phyloP scores from a whole-genome alignment of 1,284 basidiomycete genomes.

The Phellopilus nigrolimitatus region DNA sequence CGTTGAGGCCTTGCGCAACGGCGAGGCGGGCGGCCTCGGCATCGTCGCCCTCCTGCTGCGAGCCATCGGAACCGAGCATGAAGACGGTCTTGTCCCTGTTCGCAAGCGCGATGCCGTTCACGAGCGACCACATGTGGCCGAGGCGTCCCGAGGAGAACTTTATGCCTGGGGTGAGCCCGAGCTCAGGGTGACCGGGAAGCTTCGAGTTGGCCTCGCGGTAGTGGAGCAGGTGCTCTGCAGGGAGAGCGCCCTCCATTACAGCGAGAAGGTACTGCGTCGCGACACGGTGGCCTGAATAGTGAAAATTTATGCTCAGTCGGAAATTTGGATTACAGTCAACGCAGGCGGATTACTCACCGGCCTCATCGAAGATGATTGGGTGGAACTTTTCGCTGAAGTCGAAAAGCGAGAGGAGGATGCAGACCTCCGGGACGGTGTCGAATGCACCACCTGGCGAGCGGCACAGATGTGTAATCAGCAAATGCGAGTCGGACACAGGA shows the following conservation, averaged over 20 bases:
- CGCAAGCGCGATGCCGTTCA: constrained; percentile 78
- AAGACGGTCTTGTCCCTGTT: constrained; percentile 74
- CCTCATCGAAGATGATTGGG: constrained; percentile 72
- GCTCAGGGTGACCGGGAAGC: constrained; percentile 81
- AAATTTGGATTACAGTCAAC: not conserved
- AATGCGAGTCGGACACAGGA: not conserved
- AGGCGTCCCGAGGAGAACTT: constrained; percentile 85
- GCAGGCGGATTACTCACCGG: constrained; percentile 42
- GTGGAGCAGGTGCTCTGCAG: constrained; percentile 71
- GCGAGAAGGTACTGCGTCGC: constrained; percentile 82
- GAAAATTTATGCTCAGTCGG: not conserved
- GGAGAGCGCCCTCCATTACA: constrained; percentile 66
- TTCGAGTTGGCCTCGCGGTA: constrained; percentile 82
- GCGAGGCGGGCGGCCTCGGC: constrained; percentile 83
- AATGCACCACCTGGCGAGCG: constrained; percentile 66
- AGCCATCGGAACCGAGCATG: constrained; percentile 81
- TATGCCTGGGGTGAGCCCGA: constrained; percentile 80
- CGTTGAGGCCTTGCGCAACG: constrained; percentile 73
- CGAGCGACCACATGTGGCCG: constrained; percentile 78
- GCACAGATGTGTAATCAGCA: not conserved
- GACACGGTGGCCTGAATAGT: constrained; percentile 68
- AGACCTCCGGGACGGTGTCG: constrained; percentile 81
- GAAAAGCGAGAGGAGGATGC: constrained; percentile 68
- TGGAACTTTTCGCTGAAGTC: constrained; percentile 57
- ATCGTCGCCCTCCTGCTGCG: constrained; percentile 85